Base-by-base conservation (phyloP, 768 basidiomycete species). In the Mycena capillaripes region DNA sequence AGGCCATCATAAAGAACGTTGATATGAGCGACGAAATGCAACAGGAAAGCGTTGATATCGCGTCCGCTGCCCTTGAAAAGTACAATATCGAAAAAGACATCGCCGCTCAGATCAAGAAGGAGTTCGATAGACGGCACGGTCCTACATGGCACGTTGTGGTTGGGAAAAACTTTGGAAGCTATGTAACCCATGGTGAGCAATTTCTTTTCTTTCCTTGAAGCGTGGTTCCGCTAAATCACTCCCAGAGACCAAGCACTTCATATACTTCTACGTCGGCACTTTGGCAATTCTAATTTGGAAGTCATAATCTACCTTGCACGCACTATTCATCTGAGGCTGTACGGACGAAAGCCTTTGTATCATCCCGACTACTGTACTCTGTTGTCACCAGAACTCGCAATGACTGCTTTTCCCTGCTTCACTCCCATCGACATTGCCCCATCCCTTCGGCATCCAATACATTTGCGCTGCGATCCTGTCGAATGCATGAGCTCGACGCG, bases 121-220 rank as follows among this genome's bases (percentile, higher is more conserved):
- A 98, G 86, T 96, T 97, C 81, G 97, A 99, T 88, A 88, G 91
- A 84, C 87, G 93, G 83, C 92, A 96, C 77, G 95, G 96, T 29
- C 91, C 95, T 67, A 98, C 97, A 77, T 99, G 97, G 97, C 97
- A 99, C 82, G 96, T 97, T 82, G 97, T 99, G 75, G 97, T 97
- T 60, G 97, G 97, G 71, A 98, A 97, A 88, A 98, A 98, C 86
- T 98, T 97, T 90, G 97, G 97, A 60, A 96, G 95, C 85, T 98
- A 97, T 81, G 97, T 98, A 50, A 98, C 97, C 53, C 97, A 98
- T 79, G 97, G 97, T 97, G 76, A 77, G 92, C 83, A 38, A 23
- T 62, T 61, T n/a, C 53, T 70, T 38, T 16, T 2, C 38, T 4
- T 10, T 38, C 38, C 69, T 27, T n/a, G n/a, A n/a, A 52, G 29